Evolutionary conservation across 2,329 filamentous ascomycete genomes (phyloP).

Genomic region (Metarhizium guizhouense): DNA sequence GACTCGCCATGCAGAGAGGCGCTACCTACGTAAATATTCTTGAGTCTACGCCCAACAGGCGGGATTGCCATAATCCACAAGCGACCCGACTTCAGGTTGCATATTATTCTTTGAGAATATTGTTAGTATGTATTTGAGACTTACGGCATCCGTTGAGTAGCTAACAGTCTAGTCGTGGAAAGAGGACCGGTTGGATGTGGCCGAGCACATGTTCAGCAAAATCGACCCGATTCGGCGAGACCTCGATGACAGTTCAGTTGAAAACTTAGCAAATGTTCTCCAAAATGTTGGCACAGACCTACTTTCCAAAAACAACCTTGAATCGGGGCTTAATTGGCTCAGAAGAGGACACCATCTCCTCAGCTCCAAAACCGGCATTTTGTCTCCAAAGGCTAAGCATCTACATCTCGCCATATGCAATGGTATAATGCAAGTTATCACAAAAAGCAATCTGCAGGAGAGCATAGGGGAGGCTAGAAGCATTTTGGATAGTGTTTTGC

Average conservation of each 20-base stretch:
- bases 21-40: slow-evolving; percentile 21
- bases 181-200: slow-evolving; percentile 62
- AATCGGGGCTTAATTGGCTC: slow-evolving; percentile 62
- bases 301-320: slow-evolving; percentile 40
- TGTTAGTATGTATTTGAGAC: slow-evolving; percentile 43
- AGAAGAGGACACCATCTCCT: slow-evolving; percentile 56
- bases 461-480: slow-evolving; percentile 42
- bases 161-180: slow-evolving; percentile 56
- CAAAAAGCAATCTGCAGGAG: slow-evolving; percentile 37
- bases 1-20: slow-evolving; percentile 54
- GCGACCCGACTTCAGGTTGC: slow-evolving; percentile 38
- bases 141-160: neutral
- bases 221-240: slow-evolving; percentile 29
- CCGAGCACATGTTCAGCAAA: slow-evolving; percentile 68
- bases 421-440: slow-evolving; percentile 44
- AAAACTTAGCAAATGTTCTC: slow-evolving; percentile 57
- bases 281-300: slow-evolving; percentile 63
- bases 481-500: slow-evolving; percentile 52
- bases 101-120: slow-evolving; percentile 57
- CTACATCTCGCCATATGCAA: slow-evolving; percentile 60
- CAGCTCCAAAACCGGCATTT: slow-evolving; percentile 38
- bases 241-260: slow-evolving; percentile 41
- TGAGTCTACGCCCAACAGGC: neutral
- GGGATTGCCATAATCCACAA: slow-evolving; percentile 1
- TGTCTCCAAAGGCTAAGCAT: slow-evolving; percentile 53